Percentiles rank a stretch among this genome's conserved stretches.
phyloP scores from a whole-genome alignment of 2,329 filamentous ascomycete genomes.

The Penicillium sp. region DNA sequence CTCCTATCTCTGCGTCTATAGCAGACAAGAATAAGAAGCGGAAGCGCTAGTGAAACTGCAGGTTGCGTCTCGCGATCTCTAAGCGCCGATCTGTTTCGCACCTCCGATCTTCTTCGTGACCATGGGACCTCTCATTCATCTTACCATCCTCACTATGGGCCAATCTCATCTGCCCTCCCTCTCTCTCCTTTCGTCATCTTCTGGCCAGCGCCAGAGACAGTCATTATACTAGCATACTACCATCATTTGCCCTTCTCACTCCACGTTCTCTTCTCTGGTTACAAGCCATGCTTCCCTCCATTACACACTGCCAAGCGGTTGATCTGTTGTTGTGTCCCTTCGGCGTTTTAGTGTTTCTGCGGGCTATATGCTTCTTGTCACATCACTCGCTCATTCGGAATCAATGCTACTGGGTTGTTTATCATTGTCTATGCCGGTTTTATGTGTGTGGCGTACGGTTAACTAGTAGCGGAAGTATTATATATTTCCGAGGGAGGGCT shows the following conservation, averaged over 20 bases:
- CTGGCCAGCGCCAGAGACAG: constrained; percentile 20
- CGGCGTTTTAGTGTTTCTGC: constrained; percentile 23
- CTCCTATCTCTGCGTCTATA: constrained; percentile 33
- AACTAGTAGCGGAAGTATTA: constrained; percentile 9
- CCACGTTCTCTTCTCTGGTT: constrained; percentile 22
- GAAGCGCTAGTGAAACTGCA: constrained; percentile 53
- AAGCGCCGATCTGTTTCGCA: constrained; percentile 3
- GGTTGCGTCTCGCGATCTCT: constrained; percentile 6
- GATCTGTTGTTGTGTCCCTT: constrained; percentile 22
- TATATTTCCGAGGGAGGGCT: constrained; percentile 16
- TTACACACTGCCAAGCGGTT: constrained; percentile 29
- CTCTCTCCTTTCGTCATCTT: constrained; percentile 13
- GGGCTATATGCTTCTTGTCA: constrained; percentile 17
- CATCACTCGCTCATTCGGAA: constrained; percentile 25
- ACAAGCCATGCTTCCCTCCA: constrained; percentile 15
- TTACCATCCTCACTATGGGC: constrained; percentile 11
- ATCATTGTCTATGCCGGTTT: constrained; percentile 14
- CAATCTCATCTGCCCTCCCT: constrained; percentile 3
- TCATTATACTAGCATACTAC: constrained; percentile 19
- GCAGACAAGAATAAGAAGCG: constrained; percentile 68
- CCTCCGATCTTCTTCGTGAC: neutral
- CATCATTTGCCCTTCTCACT: constrained; percentile 10
- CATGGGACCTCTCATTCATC: constrained; percentile 8
- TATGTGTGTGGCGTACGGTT: constrained; percentile 3
- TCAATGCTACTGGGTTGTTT: constrained; percentile 20